These are phyloP conservation scores for Giardia muris DNA, from an alignment of 208 protist genomes.

Conservation along the genomic window DNA sequence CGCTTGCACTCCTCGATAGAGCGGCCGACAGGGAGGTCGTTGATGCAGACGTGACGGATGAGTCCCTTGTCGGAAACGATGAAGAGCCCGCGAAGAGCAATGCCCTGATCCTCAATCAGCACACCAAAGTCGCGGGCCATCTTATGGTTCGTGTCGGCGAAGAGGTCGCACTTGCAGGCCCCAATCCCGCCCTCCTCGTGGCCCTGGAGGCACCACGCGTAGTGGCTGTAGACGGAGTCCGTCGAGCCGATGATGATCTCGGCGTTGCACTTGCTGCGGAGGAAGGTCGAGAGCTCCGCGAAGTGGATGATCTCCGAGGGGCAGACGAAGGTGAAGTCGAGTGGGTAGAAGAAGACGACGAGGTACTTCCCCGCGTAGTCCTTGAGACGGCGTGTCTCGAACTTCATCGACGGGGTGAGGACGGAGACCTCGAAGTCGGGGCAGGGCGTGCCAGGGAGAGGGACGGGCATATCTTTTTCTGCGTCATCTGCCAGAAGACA, in stretches of 20 bases:
- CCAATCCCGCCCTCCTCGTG: slow-evolving; percentile 84
- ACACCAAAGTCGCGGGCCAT: slow-evolving; percentile 69
- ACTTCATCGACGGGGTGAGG: slow-evolving; percentile 10
- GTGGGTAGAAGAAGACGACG: slow-evolving; percentile 33
- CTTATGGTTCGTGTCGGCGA: slow-evolving; percentile 73
- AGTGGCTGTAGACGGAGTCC: slow-evolving; percentile 61
- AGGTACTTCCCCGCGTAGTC: slow-evolving; percentile 36
- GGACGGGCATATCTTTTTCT: too few species aligned
- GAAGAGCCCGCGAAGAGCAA: slow-evolving; percentile 30
- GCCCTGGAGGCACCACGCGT: slow-evolving; percentile 73
- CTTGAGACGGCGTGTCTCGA: background rate
- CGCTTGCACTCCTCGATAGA: slow-evolving; percentile 73
- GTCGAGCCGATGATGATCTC: slow-evolving; percentile 22
- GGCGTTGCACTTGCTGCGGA: slow-evolving; percentile 4
- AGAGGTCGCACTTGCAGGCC: slow-evolving; percentile 70
- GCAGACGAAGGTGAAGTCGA: slow-evolving; percentile 43
- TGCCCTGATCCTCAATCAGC: slow-evolving; percentile 58
- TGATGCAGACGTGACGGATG: slow-evolving; percentile 52
- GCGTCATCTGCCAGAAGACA: too few species aligned
- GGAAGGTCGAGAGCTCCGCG: background rate
- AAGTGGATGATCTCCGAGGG: slow-evolving; percentile 38
- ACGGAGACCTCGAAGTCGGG: slow-evolving; percentile 6
- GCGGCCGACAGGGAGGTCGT: slow-evolving; percentile 77
- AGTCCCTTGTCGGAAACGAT: slow-evolving; percentile 33
- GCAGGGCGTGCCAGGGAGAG: background rate